phyloP scores from a whole-genome alignment of 192 early-diverging fungal species.

The Neocallimastix lanati region DNA sequence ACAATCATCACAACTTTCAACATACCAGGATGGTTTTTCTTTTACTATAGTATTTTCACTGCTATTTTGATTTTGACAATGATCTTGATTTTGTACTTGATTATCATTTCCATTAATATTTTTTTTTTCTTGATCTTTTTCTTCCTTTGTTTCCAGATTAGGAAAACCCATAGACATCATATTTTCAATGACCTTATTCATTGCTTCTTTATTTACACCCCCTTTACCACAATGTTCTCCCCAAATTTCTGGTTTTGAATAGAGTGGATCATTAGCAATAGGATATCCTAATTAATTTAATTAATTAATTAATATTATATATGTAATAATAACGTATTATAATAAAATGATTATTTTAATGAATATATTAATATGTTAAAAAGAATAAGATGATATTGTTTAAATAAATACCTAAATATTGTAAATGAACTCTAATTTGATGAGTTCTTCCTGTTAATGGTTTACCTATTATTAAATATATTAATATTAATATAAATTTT shows the following conservation, averaged over 20 bases:
- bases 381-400: too few relatives aligned
- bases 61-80: neutral
- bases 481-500: too few relatives aligned
- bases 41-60: constrained; percentile 2
- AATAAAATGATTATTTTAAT: too few relatives aligned
- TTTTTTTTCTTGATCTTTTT: too few relatives aligned
- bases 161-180: constrained; percentile 4
- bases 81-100: neutral
- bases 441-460: constrained; percentile 89
- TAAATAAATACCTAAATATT: constrained; percentile 30
- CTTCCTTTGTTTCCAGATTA: constrained; percentile 16
- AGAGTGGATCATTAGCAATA: constrained; percentile 90
- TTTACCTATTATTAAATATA: constrained; percentile 10
- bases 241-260: constrained; percentile 57
- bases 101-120: constrained; percentile 5
- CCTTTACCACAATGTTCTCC: constrained; percentile 35
- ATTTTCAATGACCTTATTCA: neutral
- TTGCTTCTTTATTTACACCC: neutral
- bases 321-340: too few relatives aligned
- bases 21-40: neutral
- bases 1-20: constrained; percentile 41
- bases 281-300: constrained; percentile 56
- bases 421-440: constrained; percentile 91
- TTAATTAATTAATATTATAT: too few relatives aligned
- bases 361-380: too few relatives aligned